A percentile compares a stretch with the other conserved stretches of the same genome.
phyloP scores from a whole-genome alignment of 139 green algal genomes.

The Coccomyxa sp. region DNA sequence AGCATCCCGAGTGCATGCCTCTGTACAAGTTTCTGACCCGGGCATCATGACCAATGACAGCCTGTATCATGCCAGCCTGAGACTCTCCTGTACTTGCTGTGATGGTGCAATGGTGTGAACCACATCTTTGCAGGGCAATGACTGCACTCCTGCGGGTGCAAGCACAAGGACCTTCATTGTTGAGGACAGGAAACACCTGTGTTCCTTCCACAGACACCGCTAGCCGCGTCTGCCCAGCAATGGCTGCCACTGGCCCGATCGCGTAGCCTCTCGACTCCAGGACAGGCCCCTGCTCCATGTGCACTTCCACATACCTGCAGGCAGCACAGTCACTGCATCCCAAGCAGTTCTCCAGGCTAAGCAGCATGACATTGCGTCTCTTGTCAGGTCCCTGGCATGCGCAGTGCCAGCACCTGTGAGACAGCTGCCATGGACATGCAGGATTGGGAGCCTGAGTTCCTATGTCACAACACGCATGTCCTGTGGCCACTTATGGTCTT shows the following conservation, averaged over 20 bases:
- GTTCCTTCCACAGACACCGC: slow-evolving; percentile 53
- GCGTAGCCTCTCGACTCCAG: slow-evolving; percentile 57
- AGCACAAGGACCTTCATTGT: no score
- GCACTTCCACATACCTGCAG: slow-evolving; percentile 82
- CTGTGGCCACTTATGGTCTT: no score
- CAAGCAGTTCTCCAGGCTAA: background rate
- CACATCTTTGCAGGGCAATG: background rate
- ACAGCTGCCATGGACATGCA: no score
- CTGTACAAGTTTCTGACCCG: no score
- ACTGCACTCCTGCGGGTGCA: background rate
- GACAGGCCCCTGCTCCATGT: slow-evolving; percentile 93
- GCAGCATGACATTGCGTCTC: no score
- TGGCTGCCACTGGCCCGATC: slow-evolving; percentile 77
- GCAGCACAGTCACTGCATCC: no score
- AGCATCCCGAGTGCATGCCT: no score
- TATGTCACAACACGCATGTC: no score
- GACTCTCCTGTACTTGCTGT: background rate
- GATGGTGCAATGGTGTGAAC: background rate
- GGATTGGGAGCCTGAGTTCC: no score
- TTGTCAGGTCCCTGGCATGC: no score
- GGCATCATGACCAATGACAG: background rate
- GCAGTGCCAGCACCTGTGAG: no score
- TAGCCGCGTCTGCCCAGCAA: slow-evolving; percentile 81
- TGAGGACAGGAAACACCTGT: slow-evolving; percentile 36
- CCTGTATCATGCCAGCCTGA: background rate